These are phyloP conservation scores for Aspergillus baeticus DNA, from an alignment of 495 filamentous ascomycete species.

Conservation along the genomic window DNA sequence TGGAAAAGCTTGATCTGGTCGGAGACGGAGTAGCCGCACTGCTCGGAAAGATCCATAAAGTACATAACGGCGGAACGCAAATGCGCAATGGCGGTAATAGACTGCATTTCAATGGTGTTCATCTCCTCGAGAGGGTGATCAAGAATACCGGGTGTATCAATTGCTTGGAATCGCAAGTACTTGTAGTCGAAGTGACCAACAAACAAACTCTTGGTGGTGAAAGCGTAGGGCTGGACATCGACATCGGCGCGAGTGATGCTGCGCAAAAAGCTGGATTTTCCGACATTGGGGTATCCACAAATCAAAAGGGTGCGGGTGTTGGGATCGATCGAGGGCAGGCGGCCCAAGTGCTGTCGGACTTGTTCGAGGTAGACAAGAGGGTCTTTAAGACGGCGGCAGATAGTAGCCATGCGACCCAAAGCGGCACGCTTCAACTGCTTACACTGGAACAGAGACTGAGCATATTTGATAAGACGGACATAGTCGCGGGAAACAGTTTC, in stretches of 20 bases:
- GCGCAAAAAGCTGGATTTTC: conserved; percentile 91
- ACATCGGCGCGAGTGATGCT: conserved; percentile 94
- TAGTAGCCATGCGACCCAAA: conserved; percentile 93
- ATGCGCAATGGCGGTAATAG: conserved; percentile 96
- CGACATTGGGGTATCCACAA: conserved; percentile 96
- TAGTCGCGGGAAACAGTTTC: conserved; percentile 95
- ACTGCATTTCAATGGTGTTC: conserved; percentile 99
- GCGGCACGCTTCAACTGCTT: conserved; percentile 89
- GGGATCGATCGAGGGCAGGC: conserved; percentile 95
- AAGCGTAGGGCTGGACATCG: conserved; percentile 96
- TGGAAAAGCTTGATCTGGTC: conserved; percentile 92
- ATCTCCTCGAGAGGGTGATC: conserved; percentile 99
- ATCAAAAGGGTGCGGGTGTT: conserved; percentile 94
- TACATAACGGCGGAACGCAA: conserved; percentile 90
- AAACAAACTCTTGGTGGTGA: conserved; percentile 96
- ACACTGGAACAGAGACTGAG: conserved; percentile 92
- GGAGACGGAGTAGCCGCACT: conserved; percentile 91
- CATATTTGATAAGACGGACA: conserved; percentile 90
- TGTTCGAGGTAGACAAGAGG: conserved; percentile 95
- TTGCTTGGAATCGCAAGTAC: conserved; percentile 89
- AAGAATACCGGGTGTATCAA: conserved; percentile 89
- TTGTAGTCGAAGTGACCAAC: conserved; percentile 99
- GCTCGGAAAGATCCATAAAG: conserved; percentile 97
- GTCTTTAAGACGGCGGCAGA: conserved; percentile 89
- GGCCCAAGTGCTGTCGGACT: conserved; percentile 94